Evolutionary conservation across 2,329 filamentous ascomycete genomes (phyloP), one percentile per base, ranked within the genome.

Genomic region (Aulographum hederae): DNA sequence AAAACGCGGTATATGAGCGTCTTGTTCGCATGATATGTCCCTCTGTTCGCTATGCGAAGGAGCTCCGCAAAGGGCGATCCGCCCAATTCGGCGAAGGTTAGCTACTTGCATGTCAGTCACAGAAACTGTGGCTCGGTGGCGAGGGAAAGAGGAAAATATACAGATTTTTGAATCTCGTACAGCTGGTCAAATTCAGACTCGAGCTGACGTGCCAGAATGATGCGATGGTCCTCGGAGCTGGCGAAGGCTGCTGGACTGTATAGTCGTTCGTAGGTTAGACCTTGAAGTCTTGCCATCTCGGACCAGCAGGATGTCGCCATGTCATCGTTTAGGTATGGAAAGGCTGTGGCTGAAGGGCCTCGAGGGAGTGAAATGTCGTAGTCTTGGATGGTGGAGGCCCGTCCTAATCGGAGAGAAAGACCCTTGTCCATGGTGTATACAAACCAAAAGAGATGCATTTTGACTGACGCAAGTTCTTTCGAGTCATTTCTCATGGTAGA

Each of bases 391-490:
- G 43, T 36, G 12, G 49, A 46, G 5, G 52, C 49, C 5, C 51
- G 46, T 11, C 52, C 52, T 6, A 54, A 34, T 8, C 50, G 44
- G 5, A 56, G 40, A 2, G 52, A 53, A 6, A 56, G 41, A 5
- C 43, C 51, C 35, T 53, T 56, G 33, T 56, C 52, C 28, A 52
- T 43, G 32, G 49, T 43, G 31, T 55, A 56, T 3, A 53, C 47
- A 37, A 46, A 47, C 50, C 49, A 54, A 30, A 56, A 54, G 1
- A 44, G 37, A 16, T 50, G 41, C 1, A 48, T 40, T 27, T 52
- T 53, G 2, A 39, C 37, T 2, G 40, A 41, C 2, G 43, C 40
- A 12, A 48, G 43, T 8, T 51, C 43, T 15, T 40, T 34, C 0
- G 38, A 38, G 26, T 54, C 51, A 23, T 51, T 43, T 15, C 42